These are phyloP conservation scores for Microglena sp. DNA, from an alignment of 139 green algal genomes.

Conservation along the genomic window DNA sequence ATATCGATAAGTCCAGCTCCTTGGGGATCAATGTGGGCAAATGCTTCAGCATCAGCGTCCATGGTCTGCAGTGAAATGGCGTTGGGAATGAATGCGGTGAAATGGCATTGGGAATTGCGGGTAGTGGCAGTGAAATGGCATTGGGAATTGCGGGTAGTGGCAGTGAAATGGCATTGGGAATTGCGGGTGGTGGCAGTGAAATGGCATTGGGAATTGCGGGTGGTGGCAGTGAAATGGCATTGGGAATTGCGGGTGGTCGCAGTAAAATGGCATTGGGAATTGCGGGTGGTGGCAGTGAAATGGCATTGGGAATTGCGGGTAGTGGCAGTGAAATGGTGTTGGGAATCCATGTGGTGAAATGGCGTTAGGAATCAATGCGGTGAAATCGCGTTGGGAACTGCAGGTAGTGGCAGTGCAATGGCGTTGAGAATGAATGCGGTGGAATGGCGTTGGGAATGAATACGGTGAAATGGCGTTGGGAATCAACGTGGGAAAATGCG, in stretches of 20 bases:
- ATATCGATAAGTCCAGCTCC: constrained; percentile 6
- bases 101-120: neutral
- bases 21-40: constrained; percentile 1
- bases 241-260: too few relatives aligned
- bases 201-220: too few relatives aligned
- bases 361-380: neutral
- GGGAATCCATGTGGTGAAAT: neutral
- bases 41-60: constrained; percentile 1
- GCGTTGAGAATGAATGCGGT: neutral
- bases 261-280: too few relatives aligned
- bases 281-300: too few relatives aligned
- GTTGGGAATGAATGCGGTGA: neutral
- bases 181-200: neutral
- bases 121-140: neutral
- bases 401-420: neutral
- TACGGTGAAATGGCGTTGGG: too few relatives aligned
- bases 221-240: too few relatives aligned
- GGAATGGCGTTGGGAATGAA: neutral
- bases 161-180: neutral
- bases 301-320: too few relatives aligned
- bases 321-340: too few relatives aligned
- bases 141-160: neutral
- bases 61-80: neutral
- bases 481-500: constrained; percentile 1
- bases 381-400: too few relatives aligned